Base-by-base conservation (phyloP, 768 basidiomycete species). In the Fistulinella prunicolor region DNA sequence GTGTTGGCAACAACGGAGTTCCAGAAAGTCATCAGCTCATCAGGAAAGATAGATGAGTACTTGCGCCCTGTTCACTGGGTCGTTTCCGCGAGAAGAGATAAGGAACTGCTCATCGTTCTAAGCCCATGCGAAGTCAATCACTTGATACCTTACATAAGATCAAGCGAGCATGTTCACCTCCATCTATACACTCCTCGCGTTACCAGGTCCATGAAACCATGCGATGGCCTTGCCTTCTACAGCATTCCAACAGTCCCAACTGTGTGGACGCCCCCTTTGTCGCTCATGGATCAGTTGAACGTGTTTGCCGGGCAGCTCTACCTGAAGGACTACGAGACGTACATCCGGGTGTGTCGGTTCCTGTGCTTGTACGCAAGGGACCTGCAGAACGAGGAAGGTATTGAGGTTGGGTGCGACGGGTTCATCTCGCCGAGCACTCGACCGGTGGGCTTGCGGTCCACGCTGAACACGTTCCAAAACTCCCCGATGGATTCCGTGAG, bases 401-500 rank as follows among this genome's bases (percentile, higher is more conserved):
- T 36, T 16, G 17, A 46, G 16, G n/a, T 46, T 2, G 22, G 41
- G 9, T 22, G 22, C 19, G 50, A 51, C 16, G 44, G 50, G 16
- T 46, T 51, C 22, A 42, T 51, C 40, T 21, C 24, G 17, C 50
- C 35, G 1, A 20, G 16, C 34, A 38, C 30, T 20, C 39, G 44
- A 24, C 40, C 34, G 3, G 5, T 2, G 17, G 3, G 10, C 14
- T 16, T 42, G 17, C 26, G 54, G 6, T 19, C 19, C 7, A 4
- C 6, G 30, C 7, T 29, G 13, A 63, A 65, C 42, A 50, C 63
- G 17, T 73, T 76, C 59, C 49, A 54, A n/a, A 21, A 49, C 22
- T 73, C 67, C 37, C 73, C 72, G 7, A 23, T 75, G 6, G 44
- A 54, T 19, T 59, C 64, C 30, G 40, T 65, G 21, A 51, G 44